Conservation (phyloP, 768 basidiomycete genomes). For the Collybia nuda region DNA sequence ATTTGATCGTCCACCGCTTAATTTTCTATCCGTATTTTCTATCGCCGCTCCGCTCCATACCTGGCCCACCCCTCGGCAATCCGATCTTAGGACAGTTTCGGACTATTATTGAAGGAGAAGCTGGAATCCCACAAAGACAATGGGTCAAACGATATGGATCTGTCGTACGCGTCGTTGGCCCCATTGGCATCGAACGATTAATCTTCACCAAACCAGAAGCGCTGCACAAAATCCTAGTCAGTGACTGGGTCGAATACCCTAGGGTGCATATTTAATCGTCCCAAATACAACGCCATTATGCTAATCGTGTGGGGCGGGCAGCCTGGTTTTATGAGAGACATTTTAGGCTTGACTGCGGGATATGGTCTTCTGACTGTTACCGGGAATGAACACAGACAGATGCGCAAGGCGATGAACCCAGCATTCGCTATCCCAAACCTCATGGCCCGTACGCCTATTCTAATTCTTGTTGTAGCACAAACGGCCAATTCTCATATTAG, state of each 20-base stretch:
- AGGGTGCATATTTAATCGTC: slow-evolving; percentile 23
- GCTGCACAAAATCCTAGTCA: slow-evolving; percentile 39
- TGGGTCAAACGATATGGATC: slow-evolving; percentile 47
- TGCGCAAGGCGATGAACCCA: slow-evolving; percentile 52
- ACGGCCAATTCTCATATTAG: slow-evolving; percentile 15
- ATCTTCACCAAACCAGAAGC: slow-evolving; percentile 44
- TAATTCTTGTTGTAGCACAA: too few relatives aligned
- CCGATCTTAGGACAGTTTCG: slow-evolving; percentile 37
- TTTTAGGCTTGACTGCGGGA: slow-evolving; percentile 40
- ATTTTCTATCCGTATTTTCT: slow-evolving; percentile 31
- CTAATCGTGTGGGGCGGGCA: slow-evolving; percentile 11
- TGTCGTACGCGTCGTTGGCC: slow-evolving; percentile 42
- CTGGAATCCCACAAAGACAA: slow-evolving; percentile 42
- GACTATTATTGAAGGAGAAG: slow-evolving; percentile 34
- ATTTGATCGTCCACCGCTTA: slow-evolving; percentile 24
- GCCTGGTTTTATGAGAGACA: slow-evolving; percentile 42
- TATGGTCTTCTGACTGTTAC: slow-evolving; percentile 48
- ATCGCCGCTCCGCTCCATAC: slow-evolving; percentile 35
- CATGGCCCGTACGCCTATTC: slow-evolving; percentile 27
- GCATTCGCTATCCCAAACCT: slow-evolving; percentile 48
- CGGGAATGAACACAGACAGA: slow-evolving; percentile 45
- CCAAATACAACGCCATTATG: background rate
- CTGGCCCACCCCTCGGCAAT: slow-evolving; percentile 34
- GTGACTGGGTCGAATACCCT: slow-evolving; percentile 47
- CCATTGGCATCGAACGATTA: slow-evolving; percentile 43